These are phyloP conservation scores for Penicillium sp. DNA, from an alignment of 2,329 filamentous ascomycete species.

Conservation along the genomic window DNA sequence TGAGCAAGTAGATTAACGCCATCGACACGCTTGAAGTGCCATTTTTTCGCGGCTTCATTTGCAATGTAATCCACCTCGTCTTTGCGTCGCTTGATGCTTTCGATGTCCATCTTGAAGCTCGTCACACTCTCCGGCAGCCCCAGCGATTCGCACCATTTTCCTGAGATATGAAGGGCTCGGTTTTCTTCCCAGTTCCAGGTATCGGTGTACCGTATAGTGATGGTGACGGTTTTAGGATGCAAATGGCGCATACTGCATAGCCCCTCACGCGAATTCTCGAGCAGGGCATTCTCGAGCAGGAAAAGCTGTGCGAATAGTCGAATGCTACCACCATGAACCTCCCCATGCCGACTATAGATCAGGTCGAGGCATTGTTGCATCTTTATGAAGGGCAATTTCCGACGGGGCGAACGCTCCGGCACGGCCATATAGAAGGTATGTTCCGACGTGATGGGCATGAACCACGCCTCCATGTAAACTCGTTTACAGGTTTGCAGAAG, in stretches of 20 bases:
- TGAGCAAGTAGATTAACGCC: slow-evolving; percentile 31
- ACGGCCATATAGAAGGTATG: slow-evolving; percentile 40
- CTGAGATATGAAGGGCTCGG: slow-evolving; percentile 33
- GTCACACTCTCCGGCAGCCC: slow-evolving; percentile 33
- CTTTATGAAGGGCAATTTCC: slow-evolving; percentile 2
- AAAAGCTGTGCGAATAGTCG: slow-evolving; percentile 45
- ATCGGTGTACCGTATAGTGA: slow-evolving; percentile 50
- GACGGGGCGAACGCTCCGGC: slow-evolving; percentile 29
- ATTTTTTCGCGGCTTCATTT: slow-evolving; percentile 31
- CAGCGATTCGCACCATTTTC: slow-evolving; percentile 34
- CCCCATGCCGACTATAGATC: slow-evolving; percentile 19
- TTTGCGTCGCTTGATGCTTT: slow-evolving; percentile 46
- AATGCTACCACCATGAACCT: slow-evolving; percentile 31
- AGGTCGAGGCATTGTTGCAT: slow-evolving; percentile 17
- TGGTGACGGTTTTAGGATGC: slow-evolving; percentile 35
- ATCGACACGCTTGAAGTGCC: slow-evolving; percentile 36
- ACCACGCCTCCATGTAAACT: slow-evolving; percentile 43
- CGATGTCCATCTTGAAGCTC: slow-evolving; percentile 45
- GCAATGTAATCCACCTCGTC: slow-evolving; percentile 46
- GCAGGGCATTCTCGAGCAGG: slow-evolving; percentile 31
- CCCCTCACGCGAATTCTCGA: slow-evolving; percentile 26
- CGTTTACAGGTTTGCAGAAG: slow-evolving; percentile 44
- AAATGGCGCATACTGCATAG: slow-evolving; percentile 31
- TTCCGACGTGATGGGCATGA: slow-evolving; percentile 39
- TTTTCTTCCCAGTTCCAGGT: slow-evolving; percentile 47